Percentiles rank a stretch among this genome's conserved stretches.
Evolutionary conservation across 495 filamentous ascomycete genomes (phyloP).

Genomic region (Aspergillus ellipticus): DNA sequence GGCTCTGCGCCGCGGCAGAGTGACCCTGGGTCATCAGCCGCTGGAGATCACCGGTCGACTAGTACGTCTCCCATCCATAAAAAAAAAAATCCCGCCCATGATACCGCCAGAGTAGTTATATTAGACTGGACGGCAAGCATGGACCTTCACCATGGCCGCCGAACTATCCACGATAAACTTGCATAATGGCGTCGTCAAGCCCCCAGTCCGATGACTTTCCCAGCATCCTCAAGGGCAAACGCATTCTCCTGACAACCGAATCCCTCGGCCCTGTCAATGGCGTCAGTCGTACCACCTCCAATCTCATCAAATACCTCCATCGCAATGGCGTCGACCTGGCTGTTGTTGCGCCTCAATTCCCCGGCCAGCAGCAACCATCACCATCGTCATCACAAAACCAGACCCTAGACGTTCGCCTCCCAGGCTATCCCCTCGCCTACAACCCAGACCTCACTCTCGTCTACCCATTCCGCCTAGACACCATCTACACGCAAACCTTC

Average conservation of each 20-base stretch:
- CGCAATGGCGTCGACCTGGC: constrained; percentile 52
- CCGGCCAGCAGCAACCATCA: constrained; percentile 11
- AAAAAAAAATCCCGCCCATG: too few species aligned
- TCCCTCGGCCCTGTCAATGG: constrained; percentile 65
- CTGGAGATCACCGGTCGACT: not conserved
- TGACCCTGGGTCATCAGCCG: not conserved
- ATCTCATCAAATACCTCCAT: constrained; percentile 58
- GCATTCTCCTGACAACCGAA: constrained; percentile 59
- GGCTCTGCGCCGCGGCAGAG: not conserved
- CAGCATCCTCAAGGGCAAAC: constrained; percentile 44
- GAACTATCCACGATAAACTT: not conserved
- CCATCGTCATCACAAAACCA: not conserved
- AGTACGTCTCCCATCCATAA: too few species aligned
- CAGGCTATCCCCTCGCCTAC: constrained; percentile 60
- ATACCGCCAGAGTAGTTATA: not conserved
- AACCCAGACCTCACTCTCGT: constrained; percentile 61
- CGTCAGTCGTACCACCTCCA: constrained; percentile 59
- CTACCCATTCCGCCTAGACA: constrained; percentile 56
- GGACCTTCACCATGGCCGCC: constrained; percentile 15
- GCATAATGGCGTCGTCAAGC: constrained; percentile 13
- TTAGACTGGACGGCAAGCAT: not conserved
- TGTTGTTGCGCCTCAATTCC: constrained; percentile 53
- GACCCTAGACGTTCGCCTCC: constrained; percentile 43
- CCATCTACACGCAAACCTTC: constrained; percentile 50
- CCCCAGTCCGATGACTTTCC: constrained; percentile 36